Evolutionary conservation across 2,329 filamentous ascomycete genomes (phyloP).

Genomic region (Penicillium sp.): DNA sequence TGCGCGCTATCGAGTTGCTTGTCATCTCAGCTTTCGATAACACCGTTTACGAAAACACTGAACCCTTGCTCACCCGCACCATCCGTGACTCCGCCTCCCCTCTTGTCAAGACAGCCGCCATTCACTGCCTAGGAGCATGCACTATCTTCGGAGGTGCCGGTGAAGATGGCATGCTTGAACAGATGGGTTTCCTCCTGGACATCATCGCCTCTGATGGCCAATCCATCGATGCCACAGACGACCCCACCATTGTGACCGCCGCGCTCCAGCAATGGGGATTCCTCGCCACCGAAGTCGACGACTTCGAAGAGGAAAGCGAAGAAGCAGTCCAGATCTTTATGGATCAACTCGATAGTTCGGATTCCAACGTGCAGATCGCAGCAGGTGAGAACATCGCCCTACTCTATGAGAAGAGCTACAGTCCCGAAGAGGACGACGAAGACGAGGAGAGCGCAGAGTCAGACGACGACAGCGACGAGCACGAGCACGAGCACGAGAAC

Average conservation of each 20-base stretch:
- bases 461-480: constrained; percentile 43
- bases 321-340: constrained; percentile 75
- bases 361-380: constrained; percentile 71
- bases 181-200: constrained; percentile 73
- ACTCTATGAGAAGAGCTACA: constrained; percentile 72
- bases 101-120: constrained; percentile 65
- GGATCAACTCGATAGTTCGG: constrained; percentile 77
- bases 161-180: constrained; percentile 65
- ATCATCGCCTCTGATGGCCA: constrained; percentile 78
- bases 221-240: constrained; percentile 69
- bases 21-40: constrained; percentile 66
- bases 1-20: constrained; percentile 71
- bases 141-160: constrained; percentile 74
- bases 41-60: constrained; percentile 63
- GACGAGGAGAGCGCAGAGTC: constrained; percentile 48
- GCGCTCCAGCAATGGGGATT: constrained; percentile 78
- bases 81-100: constrained; percentile 67
- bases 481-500: constrained; percentile 42
- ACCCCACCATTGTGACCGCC: constrained; percentile 67
- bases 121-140: constrained; percentile 71
- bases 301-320: constrained; percentile 69
- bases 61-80: constrained; percentile 58
- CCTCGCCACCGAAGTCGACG: constrained; percentile 73
- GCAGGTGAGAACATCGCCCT: constrained; percentile 79
- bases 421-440: constrained; percentile 60